A percentile compares a stretch with the other conserved stretches of the same genome.
phyloP scores from a whole-genome alignment of 2,329 filamentous ascomycete genomes.

The Aquanectria penicillioides region DNA sequence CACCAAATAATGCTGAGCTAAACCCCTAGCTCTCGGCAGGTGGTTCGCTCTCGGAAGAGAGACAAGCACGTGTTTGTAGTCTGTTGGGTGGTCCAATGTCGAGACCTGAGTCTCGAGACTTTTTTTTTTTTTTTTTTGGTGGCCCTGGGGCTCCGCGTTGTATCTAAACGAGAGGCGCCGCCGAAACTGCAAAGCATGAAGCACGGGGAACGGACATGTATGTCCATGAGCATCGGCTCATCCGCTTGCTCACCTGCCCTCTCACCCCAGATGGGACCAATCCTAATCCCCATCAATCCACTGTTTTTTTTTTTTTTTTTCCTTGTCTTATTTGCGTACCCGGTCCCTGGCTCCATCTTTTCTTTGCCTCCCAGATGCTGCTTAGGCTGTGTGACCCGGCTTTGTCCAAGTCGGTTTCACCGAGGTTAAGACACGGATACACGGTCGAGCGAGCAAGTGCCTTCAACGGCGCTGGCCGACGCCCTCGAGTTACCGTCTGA shows the following conservation, averaged over 20 bases:
- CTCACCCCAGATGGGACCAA: slow-evolving; percentile 23
- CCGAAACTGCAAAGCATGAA: background rate
- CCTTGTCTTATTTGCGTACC: slow-evolving; percentile 5
- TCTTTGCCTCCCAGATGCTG: background rate
- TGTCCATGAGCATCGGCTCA: slow-evolving; percentile 21
- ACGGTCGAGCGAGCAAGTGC: too few relatives aligned
- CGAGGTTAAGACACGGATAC: slow-evolving; percentile 39
- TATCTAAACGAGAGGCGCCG: too few relatives aligned
- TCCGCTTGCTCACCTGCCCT: slow-evolving; percentile 12
- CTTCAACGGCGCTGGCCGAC: too few relatives aligned
- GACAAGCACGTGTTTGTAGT: background rate
- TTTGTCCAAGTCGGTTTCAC: slow-evolving; percentile 34
- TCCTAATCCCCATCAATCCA: slow-evolving; percentile 3
- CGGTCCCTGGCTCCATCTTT: slow-evolving; percentile 25
- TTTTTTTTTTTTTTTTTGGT: background rate
- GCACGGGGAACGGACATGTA: slow-evolving; percentile 18
- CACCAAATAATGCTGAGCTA: too few relatives aligned
- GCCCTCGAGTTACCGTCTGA: too few relatives aligned
- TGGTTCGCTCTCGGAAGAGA: background rate
- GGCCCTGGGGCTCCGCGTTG: too few relatives aligned
- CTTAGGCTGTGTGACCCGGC: slow-evolving; percentile 1
- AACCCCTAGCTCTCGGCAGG: too few relatives aligned
- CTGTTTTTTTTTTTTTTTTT: too few relatives aligned
- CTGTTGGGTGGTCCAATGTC: background rate
- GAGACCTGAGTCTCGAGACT: background rate